Base-by-base conservation (phyloP, 106 monocot species). In the Allium cepa region DNA sequence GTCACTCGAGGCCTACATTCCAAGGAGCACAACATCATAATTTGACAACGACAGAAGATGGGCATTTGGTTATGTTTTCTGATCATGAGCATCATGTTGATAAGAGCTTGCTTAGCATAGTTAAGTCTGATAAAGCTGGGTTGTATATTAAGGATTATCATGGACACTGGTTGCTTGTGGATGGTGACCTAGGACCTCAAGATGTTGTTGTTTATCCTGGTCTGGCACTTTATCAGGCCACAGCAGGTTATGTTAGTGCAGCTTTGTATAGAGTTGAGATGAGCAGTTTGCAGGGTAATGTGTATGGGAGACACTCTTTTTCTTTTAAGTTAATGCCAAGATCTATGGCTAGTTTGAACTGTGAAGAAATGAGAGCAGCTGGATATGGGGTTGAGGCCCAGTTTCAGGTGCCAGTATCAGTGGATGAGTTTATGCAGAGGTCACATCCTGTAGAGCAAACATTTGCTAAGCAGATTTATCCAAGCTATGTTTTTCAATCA, bases 341-440 rank as follows among this genome's bases (percentile, higher is more conserved):
- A 78, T 90, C 91, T 28, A 85, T 95, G 85, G 83, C 87, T 9
- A 91, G 88, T 79, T 75, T 95, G 59, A 91, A 76, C 67, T 87
- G 90, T 60, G 78, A 81, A 66, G 90, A 94, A 75, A 94, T 94
- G 94, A 84, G 78, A 65, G 94, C 90, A 71, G 94, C 94, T 46
- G 90, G 94, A 11, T 78, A 90, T 82, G 94, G 90, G 9, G 82
- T 94, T 76, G 90, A 94, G 51, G 82, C 86, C 36, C 94, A 94
- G 59, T 94, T 94, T 55, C 94, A 90, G 78, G 62, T 84, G 57
- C 82, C 94, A 8, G 72, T 94, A 68, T 75, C 68, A 60, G 91
- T 95, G 56, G 87, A 88, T 74, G 94, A 95, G 66, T 95, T 91
- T 60, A 91, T 91, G 94, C 94, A 95, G 76, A 88, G 83, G 72